These are phyloP conservation scores for Umbilicaria muhlenbergii DNA, from an alignment of 495 filamentous ascomycete species.

Conservation along the genomic window DNA sequence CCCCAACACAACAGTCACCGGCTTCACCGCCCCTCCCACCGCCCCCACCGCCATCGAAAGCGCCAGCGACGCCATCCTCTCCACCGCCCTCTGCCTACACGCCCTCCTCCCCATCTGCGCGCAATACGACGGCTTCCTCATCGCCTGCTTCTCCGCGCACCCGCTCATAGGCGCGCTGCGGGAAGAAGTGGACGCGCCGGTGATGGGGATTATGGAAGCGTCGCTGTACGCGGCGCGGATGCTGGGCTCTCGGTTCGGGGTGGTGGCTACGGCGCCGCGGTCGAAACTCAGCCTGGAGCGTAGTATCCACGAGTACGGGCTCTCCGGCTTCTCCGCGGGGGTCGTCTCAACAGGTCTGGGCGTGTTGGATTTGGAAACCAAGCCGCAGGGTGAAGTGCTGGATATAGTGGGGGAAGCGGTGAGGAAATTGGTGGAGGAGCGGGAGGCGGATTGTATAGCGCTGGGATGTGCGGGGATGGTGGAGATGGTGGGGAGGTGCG, in stretches of 20 bases:
- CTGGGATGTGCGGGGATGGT: slow-evolving; percentile 35
- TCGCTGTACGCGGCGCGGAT: slow-evolving; percentile 22
- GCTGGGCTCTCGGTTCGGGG: slow-evolving; percentile 24
- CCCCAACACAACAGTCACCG: slow-evolving; percentile 23
- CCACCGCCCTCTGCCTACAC: slow-evolving; percentile 22
- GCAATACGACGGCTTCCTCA: slow-evolving; percentile 31
- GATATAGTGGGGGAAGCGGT: slow-evolving; percentile 22
- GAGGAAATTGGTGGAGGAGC: slow-evolving; percentile 19
- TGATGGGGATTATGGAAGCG: slow-evolving; percentile 36
- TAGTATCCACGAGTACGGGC: slow-evolving; percentile 24
- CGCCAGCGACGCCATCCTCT: slow-evolving; percentile 26
- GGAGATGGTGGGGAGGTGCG: slow-evolving; percentile 25
- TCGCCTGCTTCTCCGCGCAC: slow-evolving; percentile 34
- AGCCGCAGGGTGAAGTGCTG: slow-evolving; percentile 22
- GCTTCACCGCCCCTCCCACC: slow-evolving; percentile 29
- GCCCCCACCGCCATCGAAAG: slow-evolving; percentile 32
- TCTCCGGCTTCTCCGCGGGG: slow-evolving; percentile 24
- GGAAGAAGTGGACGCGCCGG: slow-evolving; percentile 27
- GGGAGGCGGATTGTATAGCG: slow-evolving; percentile 27
- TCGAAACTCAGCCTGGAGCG: slow-evolving; percentile 25
- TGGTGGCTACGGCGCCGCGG: slow-evolving; percentile 24
- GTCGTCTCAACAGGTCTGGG: slow-evolving; percentile 22
- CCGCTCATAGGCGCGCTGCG: slow-evolving; percentile 30
- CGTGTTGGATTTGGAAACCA: slow-evolving; percentile 26
- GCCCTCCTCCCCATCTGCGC: slow-evolving; percentile 23